Evolutionary conservation across 176 grass and related monocot genomes (phyloP), one percentile per base, ranked within the genome.

Genomic region (Rhipidocladum racemiflorum): DNA sequence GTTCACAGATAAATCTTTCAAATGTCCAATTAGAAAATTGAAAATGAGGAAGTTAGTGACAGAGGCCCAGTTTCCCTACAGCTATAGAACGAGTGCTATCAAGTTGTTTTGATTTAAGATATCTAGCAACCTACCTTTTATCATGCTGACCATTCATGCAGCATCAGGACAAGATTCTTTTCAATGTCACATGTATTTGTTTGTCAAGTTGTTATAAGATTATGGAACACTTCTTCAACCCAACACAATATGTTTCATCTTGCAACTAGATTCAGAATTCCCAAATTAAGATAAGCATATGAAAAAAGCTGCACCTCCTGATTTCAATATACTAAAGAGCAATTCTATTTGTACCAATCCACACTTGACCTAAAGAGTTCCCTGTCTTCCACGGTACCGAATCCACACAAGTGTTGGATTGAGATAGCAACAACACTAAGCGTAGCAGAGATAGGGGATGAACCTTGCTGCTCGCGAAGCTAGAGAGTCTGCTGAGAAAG

Each of bases 401-500:
- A n/a, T n/a, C n/a, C n/a, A n/a, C n/a, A n/a, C n/a, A n/a, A n/a
- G n/a, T n/a, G n/a, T n/a, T n/a, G n/a, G n/a, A n/a, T n/a, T n/a
- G n/a, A n/a, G n/a, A n/a, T n/a, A n/a, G n/a, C n/a, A n/a, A n/a
- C n/a, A n/a, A n/a, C 39, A 67, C 0, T 61, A 24, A 46, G 64
- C 42, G 5, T 12, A 53, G 32, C 49, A 74, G 75, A 53, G 16
- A 30, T 38, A 17, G 44, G 70, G 55, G 15, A 39, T 4, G 51
- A 76, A 90, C 92, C 88, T 93, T 94, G 56, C 75, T 86, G 56
- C 56, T 48, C 0, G 56, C 75, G 45, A 97, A 94, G 36, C 75
- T 78, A 16, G 92, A 78, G 38, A 88, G 90, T 30, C 90, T 62
- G 44, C 90, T 88, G 61, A 97, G 92, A 85, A 97, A 94, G 5